A percentile compares a stretch with the other conserved stretches of the same genome.
Conservation (phyloP, 2,329 filamentous ascomycete genomes). For the Aspergillus neoniger region DNA sequence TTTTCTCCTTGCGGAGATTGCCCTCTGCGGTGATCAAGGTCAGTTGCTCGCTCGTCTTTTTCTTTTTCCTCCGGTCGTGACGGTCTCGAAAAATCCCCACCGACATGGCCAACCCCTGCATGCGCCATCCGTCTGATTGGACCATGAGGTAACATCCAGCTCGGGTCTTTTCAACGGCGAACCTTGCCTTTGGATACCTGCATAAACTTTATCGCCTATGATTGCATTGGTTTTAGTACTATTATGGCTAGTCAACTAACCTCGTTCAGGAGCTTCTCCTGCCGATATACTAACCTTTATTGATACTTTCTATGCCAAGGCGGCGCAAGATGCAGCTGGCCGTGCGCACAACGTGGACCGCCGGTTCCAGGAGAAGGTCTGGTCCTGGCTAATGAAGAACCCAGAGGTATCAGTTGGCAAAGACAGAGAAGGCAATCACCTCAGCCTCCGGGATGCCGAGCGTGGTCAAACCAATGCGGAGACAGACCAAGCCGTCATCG, state of each 20-base stretch:
- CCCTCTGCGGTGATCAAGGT: slow-evolving; percentile 59
- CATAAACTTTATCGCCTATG: not conserved
- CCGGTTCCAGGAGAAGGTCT: slow-evolving; percentile 55
- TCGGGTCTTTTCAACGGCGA: not conserved
- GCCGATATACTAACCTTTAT: slow-evolving; percentile 38
- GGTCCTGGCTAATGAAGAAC: slow-evolving; percentile 59
- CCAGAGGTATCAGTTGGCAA: slow-evolving; percentile 57
- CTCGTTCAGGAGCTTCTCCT: slow-evolving; percentile 36
- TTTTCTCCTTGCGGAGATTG: slow-evolving; percentile 60
- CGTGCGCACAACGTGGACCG: slow-evolving; percentile 47
- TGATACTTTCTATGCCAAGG: slow-evolving; percentile 38
- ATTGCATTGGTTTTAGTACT: not conserved
- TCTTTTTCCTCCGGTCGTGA: slow-evolving; percentile 7
- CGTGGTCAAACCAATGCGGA: slow-evolving; percentile 9
- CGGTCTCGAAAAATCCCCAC: not conserved
- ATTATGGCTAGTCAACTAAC: not conserved
- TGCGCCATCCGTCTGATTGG: slow-evolving; percentile 4
- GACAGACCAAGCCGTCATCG: slow-evolving; percentile 1
- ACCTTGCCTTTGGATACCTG: not conserved
- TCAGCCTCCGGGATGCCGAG: slow-evolving; percentile 46
- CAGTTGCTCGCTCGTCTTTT: slow-evolving; percentile 12
- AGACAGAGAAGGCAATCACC: slow-evolving; percentile 42
- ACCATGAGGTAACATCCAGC: not conserved
- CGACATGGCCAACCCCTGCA: slow-evolving; percentile 10
- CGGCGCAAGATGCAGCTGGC: slow-evolving; percentile 21